Conservation (phyloP, 768 basidiomycete genomes). For the Tephrocybe sp. region DNA sequence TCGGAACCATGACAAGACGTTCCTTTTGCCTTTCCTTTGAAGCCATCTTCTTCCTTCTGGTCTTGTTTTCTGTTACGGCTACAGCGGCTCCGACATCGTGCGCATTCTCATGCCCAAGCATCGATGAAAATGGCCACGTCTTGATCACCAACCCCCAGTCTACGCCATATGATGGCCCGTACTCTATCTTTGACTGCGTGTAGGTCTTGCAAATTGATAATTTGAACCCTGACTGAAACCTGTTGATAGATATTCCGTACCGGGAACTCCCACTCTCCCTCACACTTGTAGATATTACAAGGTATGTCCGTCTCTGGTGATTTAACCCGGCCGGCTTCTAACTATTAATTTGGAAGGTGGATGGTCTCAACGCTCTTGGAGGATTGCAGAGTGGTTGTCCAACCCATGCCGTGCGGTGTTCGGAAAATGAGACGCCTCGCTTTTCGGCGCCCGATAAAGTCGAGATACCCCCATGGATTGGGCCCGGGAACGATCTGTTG, state of each 20-base stretch:
- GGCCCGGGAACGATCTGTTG: slow-evolving; percentile 12
- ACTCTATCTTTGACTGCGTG: slow-evolving; percentile 24
- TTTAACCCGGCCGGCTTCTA: background rate
- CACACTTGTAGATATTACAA: slow-evolving; percentile 21
- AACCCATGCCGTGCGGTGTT: slow-evolving; percentile 12
- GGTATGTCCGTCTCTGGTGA: background rate
- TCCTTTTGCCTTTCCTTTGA: background rate
- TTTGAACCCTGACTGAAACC: background rate
- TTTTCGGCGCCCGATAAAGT: slow-evolving; percentile 16
- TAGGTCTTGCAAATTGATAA: slow-evolving; percentile 1
- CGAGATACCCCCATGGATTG: slow-evolving; percentile 16
- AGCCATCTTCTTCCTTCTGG: background rate
- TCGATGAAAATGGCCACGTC: slow-evolving; percentile 9
- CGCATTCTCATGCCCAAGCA: slow-evolving; percentile 16
- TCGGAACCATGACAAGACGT: slow-evolving; percentile 4
- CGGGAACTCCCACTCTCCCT: slow-evolving; percentile 6
- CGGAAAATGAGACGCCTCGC: background rate
- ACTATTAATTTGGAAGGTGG: slow-evolving; percentile 1
- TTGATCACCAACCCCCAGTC: slow-evolving; percentile 15
- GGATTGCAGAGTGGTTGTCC: slow-evolving; percentile 7
- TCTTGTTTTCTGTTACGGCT: background rate
- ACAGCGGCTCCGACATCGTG: slow-evolving; percentile 13
- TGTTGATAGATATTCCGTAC: slow-evolving; percentile 13
- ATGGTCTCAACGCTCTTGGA: slow-evolving; percentile 13
- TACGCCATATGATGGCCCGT: slow-evolving; percentile 15